A percentile compares a stretch with the other conserved stretches of the same genome.
phyloP scores from a whole-genome alignment of 495 filamentous ascomycete genomes.

The Lasiosphaeria miniovina region DNA sequence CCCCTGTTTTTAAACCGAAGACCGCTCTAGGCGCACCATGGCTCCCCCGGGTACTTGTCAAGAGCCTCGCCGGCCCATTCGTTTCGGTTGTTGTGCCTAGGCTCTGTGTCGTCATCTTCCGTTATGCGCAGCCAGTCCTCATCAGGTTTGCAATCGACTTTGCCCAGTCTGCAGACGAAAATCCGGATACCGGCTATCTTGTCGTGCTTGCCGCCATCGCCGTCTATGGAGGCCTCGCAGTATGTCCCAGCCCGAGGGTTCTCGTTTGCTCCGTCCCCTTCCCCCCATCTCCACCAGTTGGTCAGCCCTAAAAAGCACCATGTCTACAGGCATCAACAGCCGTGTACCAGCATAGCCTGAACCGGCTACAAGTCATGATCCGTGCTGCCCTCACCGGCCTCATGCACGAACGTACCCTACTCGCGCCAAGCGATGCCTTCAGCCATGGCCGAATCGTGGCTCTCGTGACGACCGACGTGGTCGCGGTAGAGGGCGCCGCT shows the following conservation, averaged over 20 bases:
- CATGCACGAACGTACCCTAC: conserved; percentile 54
- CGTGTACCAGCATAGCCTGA: conserved; percentile 54
- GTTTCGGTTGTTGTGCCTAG: conserved; percentile 51
- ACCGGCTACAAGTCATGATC: conserved; percentile 57
- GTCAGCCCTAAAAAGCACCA: neutral
- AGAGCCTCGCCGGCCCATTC: conserved; percentile 48
- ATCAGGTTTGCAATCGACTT: conserved; percentile 54
- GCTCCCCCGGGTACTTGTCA: conserved; percentile 46
- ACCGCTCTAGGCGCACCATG: conserved; percentile 33
- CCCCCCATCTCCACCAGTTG: too few relatives aligned
- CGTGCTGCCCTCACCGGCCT: conserved; percentile 56
- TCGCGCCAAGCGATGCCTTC: conserved; percentile 38
- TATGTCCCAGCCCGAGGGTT: conserved; percentile 18
- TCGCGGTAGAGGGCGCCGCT: conserved; percentile 25
- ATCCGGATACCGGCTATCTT: conserved; percentile 45
- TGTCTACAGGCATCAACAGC: conserved; percentile 45
- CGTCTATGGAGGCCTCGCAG: conserved; percentile 61
- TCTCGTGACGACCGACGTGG: conserved; percentile 54
- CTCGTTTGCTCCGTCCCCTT: neutral
- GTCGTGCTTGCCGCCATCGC: conserved; percentile 55
- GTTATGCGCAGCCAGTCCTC: conserved; percentile 60
- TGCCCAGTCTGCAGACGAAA: conserved; percentile 33
- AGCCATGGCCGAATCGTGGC: conserved; percentile 55
- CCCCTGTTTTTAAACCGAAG: conserved; percentile 8
- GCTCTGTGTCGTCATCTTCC: conserved; percentile 55